Conservation (phyloP, 257 asterid species). For the Petunia secreta region DNA sequence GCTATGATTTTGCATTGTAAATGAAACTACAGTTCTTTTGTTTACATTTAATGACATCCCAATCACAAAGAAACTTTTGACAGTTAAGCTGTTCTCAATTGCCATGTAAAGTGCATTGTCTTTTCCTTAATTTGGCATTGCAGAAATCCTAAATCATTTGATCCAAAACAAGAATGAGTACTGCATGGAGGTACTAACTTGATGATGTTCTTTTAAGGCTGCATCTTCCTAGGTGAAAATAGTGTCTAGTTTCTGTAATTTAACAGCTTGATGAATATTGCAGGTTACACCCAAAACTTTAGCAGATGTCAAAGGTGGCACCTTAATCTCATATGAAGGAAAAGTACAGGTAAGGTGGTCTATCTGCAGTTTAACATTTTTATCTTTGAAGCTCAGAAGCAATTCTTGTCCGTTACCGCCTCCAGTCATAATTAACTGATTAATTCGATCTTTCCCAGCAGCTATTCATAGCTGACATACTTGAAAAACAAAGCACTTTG, state of each 20-base stretch:
- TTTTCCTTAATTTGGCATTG: constrained; percentile 57
- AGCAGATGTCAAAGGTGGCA: constrained; percentile 99
- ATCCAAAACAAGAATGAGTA: constrained; percentile 85
- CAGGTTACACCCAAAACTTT: constrained; percentile 99
- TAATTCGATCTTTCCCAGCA: background rate
- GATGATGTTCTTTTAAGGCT: background rate
- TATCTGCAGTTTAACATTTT: background rate
- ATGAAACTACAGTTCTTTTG: background rate
- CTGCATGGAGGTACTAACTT: constrained; percentile 89
- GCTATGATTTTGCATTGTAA: constrained; percentile 9
- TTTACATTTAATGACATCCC: constrained; percentile 3
- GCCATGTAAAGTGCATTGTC: background rate
- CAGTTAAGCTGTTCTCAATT: background rate
- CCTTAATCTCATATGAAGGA: constrained; percentile 91
- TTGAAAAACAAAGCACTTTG: background rate
- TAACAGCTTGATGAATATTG: constrained; percentile 22
- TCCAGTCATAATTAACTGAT: background rate
- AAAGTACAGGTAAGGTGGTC: constrained; percentile 77
- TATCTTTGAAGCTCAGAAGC: background rate
- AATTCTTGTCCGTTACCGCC: background rate
- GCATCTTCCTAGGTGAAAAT: constrained; percentile 5
- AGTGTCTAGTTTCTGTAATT: background rate
- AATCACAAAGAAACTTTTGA: constrained; percentile 16
- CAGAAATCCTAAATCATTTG: constrained; percentile 92
- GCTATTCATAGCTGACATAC: background rate